A percentile compares a stretch with the other conserved stretches of the same genome.
Conservation (phyloP, 768 basidiomycete species). For the Suillus lakei region DNA sequence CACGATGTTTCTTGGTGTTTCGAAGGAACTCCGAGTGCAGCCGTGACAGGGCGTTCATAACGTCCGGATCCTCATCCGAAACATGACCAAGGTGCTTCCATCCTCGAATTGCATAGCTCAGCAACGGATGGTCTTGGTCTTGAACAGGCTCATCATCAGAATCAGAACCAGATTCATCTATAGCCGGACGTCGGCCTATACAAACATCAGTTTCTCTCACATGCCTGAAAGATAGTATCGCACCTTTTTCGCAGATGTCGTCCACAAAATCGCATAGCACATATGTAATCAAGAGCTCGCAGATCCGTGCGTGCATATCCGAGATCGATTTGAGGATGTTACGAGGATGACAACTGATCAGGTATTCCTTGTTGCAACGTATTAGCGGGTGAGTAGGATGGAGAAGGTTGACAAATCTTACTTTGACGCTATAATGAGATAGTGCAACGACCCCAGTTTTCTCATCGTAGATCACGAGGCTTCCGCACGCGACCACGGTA, state of each 20-base stretch:
- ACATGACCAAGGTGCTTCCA: background rate
- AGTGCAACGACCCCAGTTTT: background rate
- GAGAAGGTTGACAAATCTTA: background rate
- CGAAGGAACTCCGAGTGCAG: background rate
- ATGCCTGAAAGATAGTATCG: background rate
- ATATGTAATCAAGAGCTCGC: background rate
- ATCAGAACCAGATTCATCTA: too few relatives aligned
- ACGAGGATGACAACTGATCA: background rate
- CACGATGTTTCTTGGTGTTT: background rate
- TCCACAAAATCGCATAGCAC: background rate
- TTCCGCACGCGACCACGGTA: background rate
- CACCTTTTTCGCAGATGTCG: background rate
- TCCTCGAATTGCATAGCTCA: background rate
- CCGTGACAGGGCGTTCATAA: background rate
- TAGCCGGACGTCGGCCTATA: background rate
- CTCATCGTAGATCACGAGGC: conserved; percentile 7
- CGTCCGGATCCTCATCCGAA: background rate
- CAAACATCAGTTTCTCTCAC: background rate
- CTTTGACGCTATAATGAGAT: conserved; percentile 16
- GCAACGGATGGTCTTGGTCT: background rate
- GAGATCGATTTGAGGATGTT: background rate
- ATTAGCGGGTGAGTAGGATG: background rate
- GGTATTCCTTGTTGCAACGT: background rate
- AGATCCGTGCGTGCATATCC: background rate
- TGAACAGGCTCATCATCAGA: too few relatives aligned